A percentile compares a stretch with the other conserved stretches of the same genome.
Conservation (phyloP, 805 yeast genomes). For the Naumovozyma castellii region DNA sequence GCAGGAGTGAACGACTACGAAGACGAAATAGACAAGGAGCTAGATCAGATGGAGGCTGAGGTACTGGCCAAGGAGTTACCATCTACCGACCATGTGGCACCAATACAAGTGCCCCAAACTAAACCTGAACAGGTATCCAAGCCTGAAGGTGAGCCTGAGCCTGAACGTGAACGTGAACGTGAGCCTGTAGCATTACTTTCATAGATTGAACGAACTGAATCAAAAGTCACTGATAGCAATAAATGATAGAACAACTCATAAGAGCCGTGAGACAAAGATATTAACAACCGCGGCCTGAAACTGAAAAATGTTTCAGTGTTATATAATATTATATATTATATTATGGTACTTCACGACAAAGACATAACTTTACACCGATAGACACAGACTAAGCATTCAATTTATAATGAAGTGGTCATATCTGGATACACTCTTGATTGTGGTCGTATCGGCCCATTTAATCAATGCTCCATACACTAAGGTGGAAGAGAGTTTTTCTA, state of each 20-base stretch:
- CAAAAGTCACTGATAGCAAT: too few species aligned
- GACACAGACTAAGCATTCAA: too few species aligned
- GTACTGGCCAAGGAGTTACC: constrained; percentile 28
- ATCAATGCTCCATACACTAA: constrained; percentile 70
- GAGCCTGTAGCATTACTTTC: background rate
- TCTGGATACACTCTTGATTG: constrained; percentile 33
- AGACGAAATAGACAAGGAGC: constrained; percentile 58
- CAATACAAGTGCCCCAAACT: background rate
- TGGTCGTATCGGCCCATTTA: constrained; percentile 41
- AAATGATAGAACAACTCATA: too few species aligned
- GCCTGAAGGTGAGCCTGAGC: background rate
- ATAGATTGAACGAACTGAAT: too few species aligned
- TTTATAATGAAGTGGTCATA: constrained; percentile 19
- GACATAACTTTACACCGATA: too few species aligned
- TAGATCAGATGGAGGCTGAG: constrained; percentile 42
- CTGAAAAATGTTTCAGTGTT: background rate
- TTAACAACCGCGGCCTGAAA: background rate
- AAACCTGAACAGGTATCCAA: background rate
- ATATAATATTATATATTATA: too few species aligned
- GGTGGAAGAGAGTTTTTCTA: constrained; percentile 87
- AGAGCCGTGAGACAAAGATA: background rate
- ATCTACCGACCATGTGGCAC: constrained; percentile 25
- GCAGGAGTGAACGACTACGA: constrained; percentile 33
- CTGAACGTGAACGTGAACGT: background rate
- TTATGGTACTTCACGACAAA: too few species aligned